Base-by-base conservation (phyloP, 2,329 filamentous ascomycete species). In the Verticillium zaregamsianum region DNA sequence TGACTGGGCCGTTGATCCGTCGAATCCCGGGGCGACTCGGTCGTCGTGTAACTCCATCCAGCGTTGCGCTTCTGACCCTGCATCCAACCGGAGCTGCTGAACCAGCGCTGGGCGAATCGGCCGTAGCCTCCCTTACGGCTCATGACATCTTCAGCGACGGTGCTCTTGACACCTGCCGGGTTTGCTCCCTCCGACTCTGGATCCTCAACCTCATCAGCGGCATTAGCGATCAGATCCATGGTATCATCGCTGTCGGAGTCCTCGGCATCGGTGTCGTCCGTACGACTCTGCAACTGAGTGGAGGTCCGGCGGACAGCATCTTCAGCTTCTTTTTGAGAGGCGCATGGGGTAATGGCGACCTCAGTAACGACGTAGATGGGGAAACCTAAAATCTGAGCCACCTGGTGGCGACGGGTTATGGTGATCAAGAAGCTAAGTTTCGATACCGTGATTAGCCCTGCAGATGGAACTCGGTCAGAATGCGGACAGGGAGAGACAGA, bases 51-150 rank as follows among this genome's bases (percentile, higher is more conserved):
- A 67, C 86, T 90, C 73, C 93, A 78, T 5, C 90, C 91, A 69
- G 93, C 84, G 57, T 85, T 85, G 31, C 89, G 83, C 68, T 87
- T 86, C 66, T 87, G 87, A 63, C 91, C 89, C 63, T 87, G 79
- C 59, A 87, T 89, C 90, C 93, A 94, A 0, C 91, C 93, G 64
- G 87, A 90, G 66, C 86, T 88, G 54, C 92, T 95, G 72, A 98
- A 95, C 95, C 95, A 99, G 63, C 89, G 88, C 65, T 93, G 86
- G 0, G 94, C 92, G 73, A 98, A 97, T 40, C 91, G 84, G 5
- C 93, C 94, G 73, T 97, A 98, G 65, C 88, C 88, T 0, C 93
- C 93, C 68, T 87, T 90, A 62, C 86, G 88, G 40, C 88, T 86
- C 60, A 97, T 94, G 1, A 98, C 93, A 77, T 98, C 91, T 74